A percentile compares a stretch with the other conserved stretches of the same genome.
phyloP scores from a whole-genome alignment of 2,329 filamentous ascomycete genomes.

The Botrytis pseudocinerea region DNA sequence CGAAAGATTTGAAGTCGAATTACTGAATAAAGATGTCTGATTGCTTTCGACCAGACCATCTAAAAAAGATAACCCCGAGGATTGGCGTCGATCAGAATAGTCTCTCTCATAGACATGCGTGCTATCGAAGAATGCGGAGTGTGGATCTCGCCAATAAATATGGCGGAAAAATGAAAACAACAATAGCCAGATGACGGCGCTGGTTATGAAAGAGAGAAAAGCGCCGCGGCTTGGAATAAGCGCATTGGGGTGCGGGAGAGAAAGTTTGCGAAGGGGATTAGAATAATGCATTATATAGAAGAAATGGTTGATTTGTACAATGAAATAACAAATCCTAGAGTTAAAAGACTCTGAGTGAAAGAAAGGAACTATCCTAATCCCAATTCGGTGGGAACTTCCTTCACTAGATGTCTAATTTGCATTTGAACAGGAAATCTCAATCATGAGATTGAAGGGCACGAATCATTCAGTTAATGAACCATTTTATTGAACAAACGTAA shows the following conservation, averaged over 20 bases:
- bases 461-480: neutral
- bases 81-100: slow-evolving; percentile 28
- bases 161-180: slow-evolving; percentile 21
- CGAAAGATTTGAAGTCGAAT: neutral
- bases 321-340: neutral
- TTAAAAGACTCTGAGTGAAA: neutral
- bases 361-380: neutral
- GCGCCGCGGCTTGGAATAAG: slow-evolving; percentile 2
- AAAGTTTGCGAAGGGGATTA: neutral
- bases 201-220: neutral
- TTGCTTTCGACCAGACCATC: neutral
- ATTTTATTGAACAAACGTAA: neutral
- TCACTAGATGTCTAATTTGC: neutral
- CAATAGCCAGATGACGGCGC: slow-evolving; percentile 18
- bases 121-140: slow-evolving; percentile 29
- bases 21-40: slow-evolving; percentile 3
- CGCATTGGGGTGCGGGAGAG: neutral
- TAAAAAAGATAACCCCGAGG: slow-evolving; percentile 25
- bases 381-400: neutral
- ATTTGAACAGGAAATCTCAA: neutral
- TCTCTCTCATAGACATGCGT: slow-evolving; percentile 29
- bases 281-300: neutral
- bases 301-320: neutral
- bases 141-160: slow-evolving; percentile 31
- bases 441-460: neutral